phyloP scores from a whole-genome alignment of 768 basidiomycete species.

The Pisolithus tinctorius region DNA sequence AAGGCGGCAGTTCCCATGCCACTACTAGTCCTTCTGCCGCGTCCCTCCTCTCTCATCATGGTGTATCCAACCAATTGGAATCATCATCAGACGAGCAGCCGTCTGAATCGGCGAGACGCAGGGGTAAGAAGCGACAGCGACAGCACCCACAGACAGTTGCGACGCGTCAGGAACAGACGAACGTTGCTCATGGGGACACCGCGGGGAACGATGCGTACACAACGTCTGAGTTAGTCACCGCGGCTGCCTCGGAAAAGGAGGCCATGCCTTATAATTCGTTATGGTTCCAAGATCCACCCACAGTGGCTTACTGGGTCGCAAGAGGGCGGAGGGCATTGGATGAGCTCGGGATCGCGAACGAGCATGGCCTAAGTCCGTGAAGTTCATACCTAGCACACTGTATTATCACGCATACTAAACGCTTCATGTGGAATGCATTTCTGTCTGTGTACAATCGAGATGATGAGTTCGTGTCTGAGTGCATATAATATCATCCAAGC shows the following conservation, averaged over 20 bases:
- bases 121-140: neutral
- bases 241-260: slow-evolving; percentile 3
- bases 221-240: slow-evolving; percentile 1
- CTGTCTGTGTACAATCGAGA: no score
- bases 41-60: neutral
- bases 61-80: neutral
- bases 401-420: no score
- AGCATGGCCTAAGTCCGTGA: slow-evolving; percentile 33
- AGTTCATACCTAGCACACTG: no score
- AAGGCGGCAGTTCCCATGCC: neutral
- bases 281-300: slow-evolving; percentile 50
- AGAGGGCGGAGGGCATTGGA: slow-evolving; percentile 45
- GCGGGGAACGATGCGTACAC: slow-evolving; percentile 15
- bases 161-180: neutral
- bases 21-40: neutral
- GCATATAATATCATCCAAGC: no score
- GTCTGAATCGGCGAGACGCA: neutral
- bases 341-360: slow-evolving; percentile 40
- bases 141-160: neutral
- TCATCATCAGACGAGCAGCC: neutral
- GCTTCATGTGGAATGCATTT: no score
- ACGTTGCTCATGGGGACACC: no score
- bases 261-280: slow-evolving; percentile 10
- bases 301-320: slow-evolving; percentile 44
- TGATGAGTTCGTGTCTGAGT: no score